phyloP scores from a whole-genome alignment of 768 basidiomycete genomes.

The Leccinum pellstonianum region DNA sequence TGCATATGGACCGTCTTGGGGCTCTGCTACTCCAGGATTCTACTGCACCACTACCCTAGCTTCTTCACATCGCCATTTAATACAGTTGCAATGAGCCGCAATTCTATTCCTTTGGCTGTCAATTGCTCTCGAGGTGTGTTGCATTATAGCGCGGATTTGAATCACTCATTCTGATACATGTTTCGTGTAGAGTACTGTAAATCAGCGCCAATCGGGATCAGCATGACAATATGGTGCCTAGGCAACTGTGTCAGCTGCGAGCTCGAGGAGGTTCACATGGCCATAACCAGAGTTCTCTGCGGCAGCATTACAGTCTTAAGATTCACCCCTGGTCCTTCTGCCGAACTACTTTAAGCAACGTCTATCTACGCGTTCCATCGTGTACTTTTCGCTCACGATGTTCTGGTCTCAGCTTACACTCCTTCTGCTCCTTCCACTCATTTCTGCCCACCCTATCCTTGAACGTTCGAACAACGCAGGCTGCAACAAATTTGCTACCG shows the following conservation, averaged over 20 bases:
- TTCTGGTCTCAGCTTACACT: conserved; percentile 5
- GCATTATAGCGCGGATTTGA: not conserved
- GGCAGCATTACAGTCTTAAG: not conserved
- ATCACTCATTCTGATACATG: not conserved
- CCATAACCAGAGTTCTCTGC: not conserved
- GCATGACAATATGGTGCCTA: not conserved
- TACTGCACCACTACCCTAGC: not conserved
- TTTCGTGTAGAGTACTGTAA: conserved; percentile 4
- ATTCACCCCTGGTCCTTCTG: not conserved
- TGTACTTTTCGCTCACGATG: conserved; percentile 8
- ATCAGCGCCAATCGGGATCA: not conserved
- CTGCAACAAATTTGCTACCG: conserved; percentile 53
- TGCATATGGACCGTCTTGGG: too few relatives aligned
- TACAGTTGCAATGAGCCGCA: not conserved
- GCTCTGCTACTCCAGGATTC: not conserved
- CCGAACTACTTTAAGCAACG: conserved; percentile 14
- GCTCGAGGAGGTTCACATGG: not conserved
- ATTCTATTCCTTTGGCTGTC: not conserved
- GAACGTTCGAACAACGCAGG: not conserved
- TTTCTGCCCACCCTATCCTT: conserved; percentile 10
- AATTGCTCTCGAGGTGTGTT: not conserved
- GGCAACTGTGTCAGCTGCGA: not conserved
- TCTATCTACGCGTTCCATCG: not conserved
- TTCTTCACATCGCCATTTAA: not conserved
- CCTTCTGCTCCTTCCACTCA: conserved; percentile 23